A percentile compares a stretch with the other conserved stretches of the same genome.
Conservation (phyloP, 2,329 filamentous ascomycete species). For the Diaporthe longicolla region DNA sequence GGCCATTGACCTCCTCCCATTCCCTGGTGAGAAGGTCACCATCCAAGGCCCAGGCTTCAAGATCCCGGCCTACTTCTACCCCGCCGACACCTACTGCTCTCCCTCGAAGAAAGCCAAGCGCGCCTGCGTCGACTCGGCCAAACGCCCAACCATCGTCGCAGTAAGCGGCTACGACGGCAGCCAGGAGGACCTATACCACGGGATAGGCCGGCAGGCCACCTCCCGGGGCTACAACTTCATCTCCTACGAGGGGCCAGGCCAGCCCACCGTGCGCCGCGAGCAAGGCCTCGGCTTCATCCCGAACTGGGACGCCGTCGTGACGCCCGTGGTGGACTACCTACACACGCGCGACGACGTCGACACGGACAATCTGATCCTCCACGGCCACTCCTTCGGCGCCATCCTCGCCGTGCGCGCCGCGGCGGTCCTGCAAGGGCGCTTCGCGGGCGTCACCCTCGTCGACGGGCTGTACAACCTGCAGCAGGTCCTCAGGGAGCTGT, state of each 20-base stretch:
- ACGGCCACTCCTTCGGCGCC: slow-evolving; percentile 60
- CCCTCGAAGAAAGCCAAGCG: slow-evolving; percentile 35
- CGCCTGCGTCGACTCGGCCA: slow-evolving; percentile 42
- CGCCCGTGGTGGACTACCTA: slow-evolving; percentile 57
- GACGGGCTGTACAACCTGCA: slow-evolving; percentile 55
- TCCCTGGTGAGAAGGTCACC: slow-evolving; percentile 54
- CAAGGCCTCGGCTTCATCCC: slow-evolving; percentile 60
- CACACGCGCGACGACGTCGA: slow-evolving; percentile 51
- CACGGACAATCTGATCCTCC: slow-evolving; percentile 51
- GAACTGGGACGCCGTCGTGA: slow-evolving; percentile 58
- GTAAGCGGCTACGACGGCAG: slow-evolving; percentile 54
- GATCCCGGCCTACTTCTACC: slow-evolving; percentile 45
- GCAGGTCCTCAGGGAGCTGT: slow-evolving; percentile 42
- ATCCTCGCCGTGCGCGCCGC: slow-evolving; percentile 57
- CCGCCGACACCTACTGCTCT: slow-evolving; percentile 38
- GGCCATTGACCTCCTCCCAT: slow-evolving; percentile 53
- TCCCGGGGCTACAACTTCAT: slow-evolving; percentile 59
- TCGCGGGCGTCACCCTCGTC: slow-evolving; percentile 56
- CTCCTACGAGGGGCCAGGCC: slow-evolving; percentile 63
- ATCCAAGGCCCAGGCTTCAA: slow-evolving; percentile 48
- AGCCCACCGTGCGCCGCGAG: slow-evolving; percentile 56
- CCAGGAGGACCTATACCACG: slow-evolving; percentile 55
- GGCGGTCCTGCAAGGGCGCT: slow-evolving; percentile 57
- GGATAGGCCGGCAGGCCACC: slow-evolving; percentile 48
- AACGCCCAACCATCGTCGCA: slow-evolving; percentile 53